These are phyloP conservation scores for Funneliformis geosporum DNA, from an alignment of 192 early-diverging fungal genomes.

Conservation along the genomic window DNA sequence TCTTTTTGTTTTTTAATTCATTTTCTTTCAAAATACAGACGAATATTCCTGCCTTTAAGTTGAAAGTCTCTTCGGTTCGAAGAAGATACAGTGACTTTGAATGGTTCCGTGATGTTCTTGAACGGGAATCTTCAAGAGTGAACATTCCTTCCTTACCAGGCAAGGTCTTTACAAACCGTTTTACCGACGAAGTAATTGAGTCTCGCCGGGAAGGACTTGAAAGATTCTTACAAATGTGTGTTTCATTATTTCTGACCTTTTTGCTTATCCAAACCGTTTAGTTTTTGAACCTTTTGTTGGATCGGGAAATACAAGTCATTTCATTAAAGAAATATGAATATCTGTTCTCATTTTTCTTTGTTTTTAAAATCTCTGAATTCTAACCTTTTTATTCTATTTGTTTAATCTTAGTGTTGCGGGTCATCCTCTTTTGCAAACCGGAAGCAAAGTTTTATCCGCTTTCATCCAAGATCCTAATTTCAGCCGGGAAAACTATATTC, in stretches of 20 bases:
- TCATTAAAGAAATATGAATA: neutral
- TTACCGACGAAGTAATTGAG: conserved; percentile 96
- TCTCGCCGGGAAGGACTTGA: conserved; percentile 86
- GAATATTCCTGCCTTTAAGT: conserved; percentile 96
- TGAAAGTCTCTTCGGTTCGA: conserved; percentile 78
- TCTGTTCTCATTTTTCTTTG: neutral
- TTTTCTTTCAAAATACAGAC: conserved; percentile 57
- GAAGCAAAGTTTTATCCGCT: conserved; percentile 87
- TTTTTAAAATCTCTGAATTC: neutral
- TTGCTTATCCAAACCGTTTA: neutral
- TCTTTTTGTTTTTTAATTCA: conserved; percentile 3
- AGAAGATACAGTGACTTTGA: conserved; percentile 98
- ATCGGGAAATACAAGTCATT: neutral
- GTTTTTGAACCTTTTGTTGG: too few relatives aligned
- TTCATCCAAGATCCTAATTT: conserved; percentile 96
- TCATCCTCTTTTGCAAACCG: conserved; percentile 96
- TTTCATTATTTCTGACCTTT: neutral
- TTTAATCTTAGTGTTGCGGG: conserved; percentile 73
- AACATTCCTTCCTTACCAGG: conserved; percentile 95
- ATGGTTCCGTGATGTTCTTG: conserved; percentile 95
- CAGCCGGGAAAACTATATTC: conserved; percentile 72
- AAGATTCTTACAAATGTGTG: conserved; percentile 94
- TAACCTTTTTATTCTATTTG: conserved; percentile 17
- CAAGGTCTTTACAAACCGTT: conserved; percentile 95
- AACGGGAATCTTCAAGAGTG: conserved; percentile 87